These are phyloP conservation scores for Daphne laureola DNA, from an alignment of 441 rosid genomes.

Conservation along the genomic window DNA sequence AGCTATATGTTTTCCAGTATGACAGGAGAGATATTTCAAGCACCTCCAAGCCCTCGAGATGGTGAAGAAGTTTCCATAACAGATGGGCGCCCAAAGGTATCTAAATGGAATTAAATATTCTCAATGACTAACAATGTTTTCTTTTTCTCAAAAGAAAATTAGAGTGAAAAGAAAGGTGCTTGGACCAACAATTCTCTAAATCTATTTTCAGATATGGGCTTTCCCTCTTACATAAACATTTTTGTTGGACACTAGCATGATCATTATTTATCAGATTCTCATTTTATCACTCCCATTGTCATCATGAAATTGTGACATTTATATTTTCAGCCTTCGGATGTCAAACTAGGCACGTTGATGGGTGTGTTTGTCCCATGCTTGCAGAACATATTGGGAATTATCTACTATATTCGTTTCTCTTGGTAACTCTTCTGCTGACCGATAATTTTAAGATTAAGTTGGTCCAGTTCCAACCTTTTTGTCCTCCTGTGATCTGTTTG, in stretches of 20 bases:
- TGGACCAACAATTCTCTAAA: too few species aligned
- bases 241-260: too few species aligned
- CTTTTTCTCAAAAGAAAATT: too few species aligned
- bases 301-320: constrained; percentile 15
- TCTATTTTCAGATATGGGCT: too few species aligned
- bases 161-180: too few species aligned
- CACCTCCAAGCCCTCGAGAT: constrained; percentile 85
- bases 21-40: constrained; percentile 73
- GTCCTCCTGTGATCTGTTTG: too few species aligned
- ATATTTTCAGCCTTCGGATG: constrained; percentile 51
- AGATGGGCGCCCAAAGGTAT: constrained; percentile 50
- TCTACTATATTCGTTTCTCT: constrained; percentile 94
- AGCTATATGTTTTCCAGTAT: constrained; percentile 53
- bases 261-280: too few species aligned
- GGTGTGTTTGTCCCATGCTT: constrained; percentile 97
- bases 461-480: too few species aligned
- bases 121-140: too few species aligned
- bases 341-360: constrained; percentile 96
- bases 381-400: constrained; percentile 97
- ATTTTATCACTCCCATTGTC: too few species aligned
- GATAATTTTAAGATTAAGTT: too few species aligned
- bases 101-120: neutral
- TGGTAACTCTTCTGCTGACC: constrained; percentile 41
- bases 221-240: too few species aligned
- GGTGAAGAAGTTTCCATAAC: constrained; percentile 63